Conservation (phyloP, 352 stramenopile genomes). For the Globisporangium abappressorium region DNA sequence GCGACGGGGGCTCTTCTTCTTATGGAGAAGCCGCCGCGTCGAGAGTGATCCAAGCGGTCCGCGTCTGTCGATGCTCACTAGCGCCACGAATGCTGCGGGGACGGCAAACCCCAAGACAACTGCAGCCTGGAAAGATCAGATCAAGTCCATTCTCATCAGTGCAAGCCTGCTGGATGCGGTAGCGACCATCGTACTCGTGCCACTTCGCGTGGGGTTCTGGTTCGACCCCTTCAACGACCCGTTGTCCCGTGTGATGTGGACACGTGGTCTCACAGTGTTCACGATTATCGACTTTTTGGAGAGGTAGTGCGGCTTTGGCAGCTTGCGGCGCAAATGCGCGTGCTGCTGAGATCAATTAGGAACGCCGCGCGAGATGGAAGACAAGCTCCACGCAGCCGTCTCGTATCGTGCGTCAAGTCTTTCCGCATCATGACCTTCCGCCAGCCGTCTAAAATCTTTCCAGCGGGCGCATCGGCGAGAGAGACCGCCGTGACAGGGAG, state of each 20-base stretch:
- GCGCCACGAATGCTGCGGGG: not conserved
- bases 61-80: not conserved
- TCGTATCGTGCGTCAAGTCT: not conserved
- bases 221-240: slow-evolving; percentile 1
- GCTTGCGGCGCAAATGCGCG: not conserved
- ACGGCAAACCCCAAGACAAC: no score
- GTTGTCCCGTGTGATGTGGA: not conserved
- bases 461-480: not conserved
- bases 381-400: not conserved
- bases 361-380: not conserved
- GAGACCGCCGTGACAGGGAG: not conserved
- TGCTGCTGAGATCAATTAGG: not conserved
- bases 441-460: not conserved
- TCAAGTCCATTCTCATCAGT: not conserved
- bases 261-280: not conserved
- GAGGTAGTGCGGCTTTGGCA: not conserved
- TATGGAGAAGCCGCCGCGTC: not conserved
- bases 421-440: not conserved
- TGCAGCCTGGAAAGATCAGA: not conserved
- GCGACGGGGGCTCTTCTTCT: not conserved
- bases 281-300: not conserved
- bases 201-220: not conserved
- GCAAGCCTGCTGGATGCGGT: not conserved
- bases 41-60: not conserved
- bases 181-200: not conserved